These are phyloP conservation scores for Trypanosoma congolense DNA, from an alignment of 208 protist species.

Conservation along the genomic window DNA sequence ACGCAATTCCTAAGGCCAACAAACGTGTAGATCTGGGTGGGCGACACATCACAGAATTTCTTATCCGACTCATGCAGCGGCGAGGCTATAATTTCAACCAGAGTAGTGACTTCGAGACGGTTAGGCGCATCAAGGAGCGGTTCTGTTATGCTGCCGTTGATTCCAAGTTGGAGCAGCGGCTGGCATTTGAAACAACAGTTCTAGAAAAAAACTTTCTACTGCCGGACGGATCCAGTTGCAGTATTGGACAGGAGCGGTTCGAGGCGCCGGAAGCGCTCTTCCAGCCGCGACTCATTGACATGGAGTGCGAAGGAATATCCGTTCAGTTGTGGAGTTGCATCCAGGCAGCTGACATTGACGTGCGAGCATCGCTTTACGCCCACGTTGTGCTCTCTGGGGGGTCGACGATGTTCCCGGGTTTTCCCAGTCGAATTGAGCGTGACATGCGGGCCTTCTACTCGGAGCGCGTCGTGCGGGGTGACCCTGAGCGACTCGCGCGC, in stretches of 20 bases:
- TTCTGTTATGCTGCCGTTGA: constrained; percentile 88
- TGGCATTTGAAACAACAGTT: constrained; percentile 74
- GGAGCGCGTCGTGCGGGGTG: constrained; percentile 85
- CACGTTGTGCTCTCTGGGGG: constrained; percentile 97
- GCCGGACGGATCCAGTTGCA: constrained; percentile 92
- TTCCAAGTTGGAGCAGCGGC: constrained; percentile 83
- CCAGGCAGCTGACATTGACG: constrained; percentile 63
- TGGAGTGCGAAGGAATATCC: constrained; percentile 87
- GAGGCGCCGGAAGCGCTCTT: constrained; percentile 96
- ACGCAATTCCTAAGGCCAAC: constrained; percentile 56
- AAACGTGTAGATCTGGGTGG: constrained; percentile 94
- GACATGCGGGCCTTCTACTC: constrained; percentile 93
- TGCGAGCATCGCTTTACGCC: constrained; percentile 89
- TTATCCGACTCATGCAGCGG: constrained; percentile 90
- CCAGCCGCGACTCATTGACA: constrained; percentile 90
- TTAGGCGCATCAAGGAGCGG: constrained; percentile 95
- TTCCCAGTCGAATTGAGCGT: constrained; percentile 92
- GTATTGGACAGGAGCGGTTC: constrained; percentile 89
- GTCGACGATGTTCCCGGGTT: constrained; percentile 96
- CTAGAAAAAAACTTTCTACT: constrained; percentile 59
- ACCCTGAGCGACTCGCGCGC: constrained; percentile 43
- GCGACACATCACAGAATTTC: constrained; percentile 94
- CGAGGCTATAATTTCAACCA: constrained; percentile 90
- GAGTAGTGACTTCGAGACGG: constrained; percentile 94
- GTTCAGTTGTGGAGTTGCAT: constrained; percentile 94